Conservation (phyloP, 768 basidiomycete species). For the Cyclocybe aegerita region DNA sequence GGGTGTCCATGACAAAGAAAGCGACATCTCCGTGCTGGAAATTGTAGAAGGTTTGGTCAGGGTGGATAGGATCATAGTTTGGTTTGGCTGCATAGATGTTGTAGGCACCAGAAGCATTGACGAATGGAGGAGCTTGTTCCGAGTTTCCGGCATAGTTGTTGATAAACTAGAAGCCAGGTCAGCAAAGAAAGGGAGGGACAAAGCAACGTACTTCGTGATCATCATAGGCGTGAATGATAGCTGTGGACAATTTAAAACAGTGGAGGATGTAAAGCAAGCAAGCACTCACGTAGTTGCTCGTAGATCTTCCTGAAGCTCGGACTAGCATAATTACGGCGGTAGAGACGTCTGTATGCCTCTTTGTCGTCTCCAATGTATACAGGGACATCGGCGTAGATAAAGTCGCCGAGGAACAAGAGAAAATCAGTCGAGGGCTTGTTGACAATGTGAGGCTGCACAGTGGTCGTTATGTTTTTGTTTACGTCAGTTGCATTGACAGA, state of each 20-base stretch:
- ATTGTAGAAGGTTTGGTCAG: slow-evolving; percentile 53
- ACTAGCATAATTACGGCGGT: slow-evolving; percentile 66
- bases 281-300: slow-evolving; percentile 62
- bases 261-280: background rate
- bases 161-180: slow-evolving; percentile 40
- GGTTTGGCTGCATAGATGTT: slow-evolving; percentile 59
- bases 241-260: slow-evolving; percentile 29
- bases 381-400: slow-evolving; percentile 76
- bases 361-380: slow-evolving; percentile 55
- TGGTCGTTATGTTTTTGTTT: background rate
- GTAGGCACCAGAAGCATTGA: slow-evolving; percentile 61
- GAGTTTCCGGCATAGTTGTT: slow-evolving; percentile 66
- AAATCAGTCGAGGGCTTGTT: slow-evolving; percentile 46
- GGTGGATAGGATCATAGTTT: slow-evolving; percentile 53
- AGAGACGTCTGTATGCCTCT: slow-evolving; percentile 63
- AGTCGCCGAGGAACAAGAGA: slow-evolving; percentile 71
- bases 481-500: slow-evolving; percentile 6
- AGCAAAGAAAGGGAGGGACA: background rate
- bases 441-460: background rate
- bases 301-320: slow-evolving; percentile 66
- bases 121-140: slow-evolving; percentile 54
- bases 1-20: slow-evolving; percentile 76
- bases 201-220: slow-evolving; percentile 58
- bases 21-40: slow-evolving; percentile 67
- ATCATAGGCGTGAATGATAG: slow-evolving; percentile 68